phyloP scores from a whole-genome alignment of 495 filamentous ascomycete genomes.

The Daldinia bambusicola region DNA sequence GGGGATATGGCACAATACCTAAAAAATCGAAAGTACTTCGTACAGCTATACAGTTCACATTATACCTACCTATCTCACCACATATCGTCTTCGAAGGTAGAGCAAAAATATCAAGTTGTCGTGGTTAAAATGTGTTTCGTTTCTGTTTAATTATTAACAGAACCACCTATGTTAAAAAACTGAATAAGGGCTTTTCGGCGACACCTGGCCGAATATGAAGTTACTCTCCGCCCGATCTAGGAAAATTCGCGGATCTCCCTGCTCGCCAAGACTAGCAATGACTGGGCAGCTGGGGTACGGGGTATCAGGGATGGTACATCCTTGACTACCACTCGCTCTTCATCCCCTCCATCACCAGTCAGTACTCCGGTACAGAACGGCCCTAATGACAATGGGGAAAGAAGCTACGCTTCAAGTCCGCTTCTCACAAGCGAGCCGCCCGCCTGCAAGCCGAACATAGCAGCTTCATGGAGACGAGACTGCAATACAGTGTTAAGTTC shows the following conservation, averaged over 20 bases:
- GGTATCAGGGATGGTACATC: conserved; percentile 36
- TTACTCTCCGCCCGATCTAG: conserved; percentile 29
- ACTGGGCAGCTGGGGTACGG: conserved; percentile 35
- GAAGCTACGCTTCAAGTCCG: conserved; percentile 12
- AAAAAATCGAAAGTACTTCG: background rate
- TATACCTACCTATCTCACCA: too few species aligned
- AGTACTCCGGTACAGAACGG: conserved; percentile 26
- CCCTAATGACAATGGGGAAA: conserved; percentile 30
- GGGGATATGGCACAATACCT: background rate
- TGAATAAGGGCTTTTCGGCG: conserved; percentile 32
- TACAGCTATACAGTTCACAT: conserved; percentile 7
- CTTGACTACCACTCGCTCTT: conserved; percentile 33
- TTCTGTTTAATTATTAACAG: conserved; percentile 19
- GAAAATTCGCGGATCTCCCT: conserved; percentile 41
- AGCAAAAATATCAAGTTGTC: background rate
- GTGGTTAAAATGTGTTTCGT: conserved; percentile 6
- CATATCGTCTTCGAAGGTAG: background rate
- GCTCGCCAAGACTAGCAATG: conserved; percentile 32
- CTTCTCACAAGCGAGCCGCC: conserved; percentile 23
- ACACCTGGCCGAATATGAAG: conserved; percentile 40
- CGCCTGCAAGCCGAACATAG: conserved; percentile 13
- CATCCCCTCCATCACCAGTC: conserved; percentile 33
- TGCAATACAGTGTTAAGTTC: conserved; percentile 25
- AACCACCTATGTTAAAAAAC: conserved; percentile 24
- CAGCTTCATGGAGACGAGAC: conserved; percentile 28